Evolutionary conservation across 768 basidiomycete species (phyloP), one percentile per base, ranked within the genome.

Genomic region (Omphalotus guepiniiformis): DNA sequence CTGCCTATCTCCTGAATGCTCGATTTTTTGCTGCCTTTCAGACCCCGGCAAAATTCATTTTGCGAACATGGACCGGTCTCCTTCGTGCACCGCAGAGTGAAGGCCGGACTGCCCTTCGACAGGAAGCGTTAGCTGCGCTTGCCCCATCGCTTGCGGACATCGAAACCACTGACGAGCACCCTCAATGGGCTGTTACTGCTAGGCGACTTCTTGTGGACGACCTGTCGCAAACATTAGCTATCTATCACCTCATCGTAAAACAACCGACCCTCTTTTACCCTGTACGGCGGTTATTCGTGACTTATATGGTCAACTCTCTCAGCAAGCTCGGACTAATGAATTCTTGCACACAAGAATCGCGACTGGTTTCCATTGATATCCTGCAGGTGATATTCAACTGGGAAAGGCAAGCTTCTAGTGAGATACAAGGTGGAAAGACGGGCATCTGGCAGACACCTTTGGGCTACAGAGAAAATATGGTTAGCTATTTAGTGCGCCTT

Each of bases 401-500:
- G 96, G 96, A 98, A 63, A 83, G 88, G 64, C 78, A 78, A 65
- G 74, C 74, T 50, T 67, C 58, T 6, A 58, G 62, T 6, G 41
- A 53, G 1, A 64, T 63, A 45, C 48, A 57, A 34, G 47, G 36
- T 22, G 11, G 48, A 46, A 42, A 36, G 32, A 65, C 66, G 38
- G 51, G 61, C 38, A 47, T 59, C 28, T 94, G 92, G 90, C 64
- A 78, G 18, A 89, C 88, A 0, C 91, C 94, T 2, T 67, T 88
- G 23, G 74, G 76, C 18, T 82, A 91, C 48, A 80, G 91, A 23
- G 95, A 98, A 66, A 85, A 85, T 50, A 88, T 96, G 69, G 87
- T 97, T 53, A 93, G 92, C 69, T 96, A 93, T 65, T 78, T 99
- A 27, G 83, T 99, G n/a, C 85, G 95, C 39, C 75, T 98, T 38